Conservation (phyloP, 2,329 filamentous ascomycete genomes). For the Epicoccum nigrum region DNA sequence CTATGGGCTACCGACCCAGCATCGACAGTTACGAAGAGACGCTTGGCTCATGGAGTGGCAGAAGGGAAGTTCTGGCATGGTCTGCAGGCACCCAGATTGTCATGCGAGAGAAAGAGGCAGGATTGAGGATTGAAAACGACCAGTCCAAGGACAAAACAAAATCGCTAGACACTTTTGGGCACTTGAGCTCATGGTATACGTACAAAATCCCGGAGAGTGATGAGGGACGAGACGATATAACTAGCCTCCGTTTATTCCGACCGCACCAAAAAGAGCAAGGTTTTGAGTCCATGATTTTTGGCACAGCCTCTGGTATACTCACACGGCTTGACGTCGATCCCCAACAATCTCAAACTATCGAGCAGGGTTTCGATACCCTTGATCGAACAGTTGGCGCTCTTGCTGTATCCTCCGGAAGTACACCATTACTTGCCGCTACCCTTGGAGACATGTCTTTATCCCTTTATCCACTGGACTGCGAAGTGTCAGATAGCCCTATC, state of each 20-base stretch:
- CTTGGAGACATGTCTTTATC: slow-evolving; percentile 55
- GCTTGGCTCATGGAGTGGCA: slow-evolving; percentile 48
- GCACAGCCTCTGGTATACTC: slow-evolving; percentile 62
- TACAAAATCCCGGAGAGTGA: slow-evolving; percentile 58
- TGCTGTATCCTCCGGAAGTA: slow-evolving; percentile 50
- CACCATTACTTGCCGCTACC: slow-evolving; percentile 58
- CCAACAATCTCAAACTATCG: slow-evolving; percentile 13
- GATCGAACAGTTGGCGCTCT: slow-evolving; percentile 55
- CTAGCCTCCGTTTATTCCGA: slow-evolving; percentile 60
- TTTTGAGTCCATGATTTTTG: slow-evolving; percentile 59
- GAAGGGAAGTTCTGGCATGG: slow-evolving; percentile 64
- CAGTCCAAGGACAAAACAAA: slow-evolving; percentile 21
- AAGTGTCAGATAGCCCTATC: slow-evolving; percentile 35
- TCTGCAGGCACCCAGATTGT: slow-evolving; percentile 65
- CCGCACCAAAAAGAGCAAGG: slow-evolving; percentile 47
- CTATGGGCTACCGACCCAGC: slow-evolving; percentile 64
- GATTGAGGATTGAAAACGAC: slow-evolving; percentile 24
- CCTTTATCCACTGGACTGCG: slow-evolving; percentile 50
- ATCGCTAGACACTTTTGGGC: slow-evolving; percentile 41
- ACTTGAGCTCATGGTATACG: slow-evolving; percentile 55
- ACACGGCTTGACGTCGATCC: slow-evolving; percentile 35
- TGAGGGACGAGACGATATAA: slow-evolving; percentile 65
- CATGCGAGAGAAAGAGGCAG: slow-evolving; percentile 56
- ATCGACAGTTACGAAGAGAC: slow-evolving; percentile 64
- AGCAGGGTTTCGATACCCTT: slow-evolving; percentile 50